Evolutionary conservation across 768 basidiomycete species (phyloP), one percentile per base, ranked within the genome.

Genomic region (Phlebiopsis flavidoalba): DNA sequence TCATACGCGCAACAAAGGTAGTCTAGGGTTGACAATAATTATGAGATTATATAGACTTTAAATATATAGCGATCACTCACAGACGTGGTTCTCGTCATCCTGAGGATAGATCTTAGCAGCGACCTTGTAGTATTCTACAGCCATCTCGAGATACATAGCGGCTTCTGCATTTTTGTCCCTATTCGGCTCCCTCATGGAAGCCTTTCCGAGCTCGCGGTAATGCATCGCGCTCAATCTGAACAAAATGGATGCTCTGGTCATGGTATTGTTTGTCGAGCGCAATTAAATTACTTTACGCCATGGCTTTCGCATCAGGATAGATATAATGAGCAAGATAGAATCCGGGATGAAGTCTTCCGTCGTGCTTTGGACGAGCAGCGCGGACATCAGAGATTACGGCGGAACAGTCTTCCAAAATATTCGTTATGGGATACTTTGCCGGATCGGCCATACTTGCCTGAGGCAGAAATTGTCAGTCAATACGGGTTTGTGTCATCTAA

Each of bases 281-380:
- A n/a, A n/a, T n/a, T n/a, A 12, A 10, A 10, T 4, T n/a, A 63
- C 62, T n/a, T 48, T 40, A 63, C 62, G 54, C 45, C 11, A 56
- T 51, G 10, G 62, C 62, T 2, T 55, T 33, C 6, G 21, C 62
- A 10, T 52, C 24, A 11, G 62, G 62, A 53, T 63, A 63, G 26
- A 60, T 6, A 19, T 55, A 35, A 33, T 57, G 60, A 17, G 62
- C 40, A 19, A 35, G 17, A 12, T 60, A 4, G 33, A 56, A 60
- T 2, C 59, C 59, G 33, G 57, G 61, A 24, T 53, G 51, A n/a
- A 51, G 17, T 3, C 21, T 15, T n/a, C 7, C 8, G 21, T 22
- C 21, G 15, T 8, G 8, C 21, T 8, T 8, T 8, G 19, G 7
- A 6, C 7, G 8, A n/a, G 15, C 47, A 48, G 15, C 47, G 8